These are phyloP conservation scores for Pleurotus tuoliensis DNA, from an alignment of 768 basidiomycete species.

Conservation along the genomic window DNA sequence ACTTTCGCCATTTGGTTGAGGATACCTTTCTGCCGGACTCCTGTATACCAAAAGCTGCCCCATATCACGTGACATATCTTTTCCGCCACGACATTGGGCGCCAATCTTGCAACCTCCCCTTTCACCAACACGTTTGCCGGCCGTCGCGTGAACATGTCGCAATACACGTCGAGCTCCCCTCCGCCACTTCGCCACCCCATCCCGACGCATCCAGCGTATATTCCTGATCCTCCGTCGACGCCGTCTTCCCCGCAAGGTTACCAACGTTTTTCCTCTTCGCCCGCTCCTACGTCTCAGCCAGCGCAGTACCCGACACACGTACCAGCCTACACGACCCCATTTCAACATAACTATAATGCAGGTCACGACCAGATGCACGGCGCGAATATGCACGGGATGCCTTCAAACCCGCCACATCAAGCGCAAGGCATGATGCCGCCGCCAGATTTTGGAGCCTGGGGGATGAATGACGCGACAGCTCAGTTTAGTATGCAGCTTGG, in stretches of 20 bases:
- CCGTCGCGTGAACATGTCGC: not conserved
- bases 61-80: too few relatives aligned
- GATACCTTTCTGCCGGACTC: too few relatives aligned
- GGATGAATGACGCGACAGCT: constrained; percentile 89
- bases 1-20: too few relatives aligned
- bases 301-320: constrained; percentile 32
- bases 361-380: constrained; percentile 24
- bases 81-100: too few relatives aligned
- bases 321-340: constrained; percentile 45
- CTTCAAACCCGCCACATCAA: constrained; percentile 23
- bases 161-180: constrained; percentile 43
- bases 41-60: too few relatives aligned
- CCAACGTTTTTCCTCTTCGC: constrained; percentile 67
- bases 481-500: constrained; percentile 97
- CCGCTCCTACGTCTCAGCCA: constrained; percentile 30
- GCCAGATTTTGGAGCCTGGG: constrained; percentile 69
- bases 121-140: too few relatives aligned
- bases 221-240: constrained; percentile 79
- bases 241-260: constrained; percentile 72
- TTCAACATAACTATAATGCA: constrained; percentile 40
- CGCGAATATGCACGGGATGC: constrained; percentile 18
- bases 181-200: constrained; percentile 86
- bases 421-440: constrained; percentile 18
- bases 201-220: constrained; percentile 82
- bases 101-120: too few relatives aligned